Base-by-base conservation (phyloP, 163 green algal genomes). In the Chloromonas sp. region DNA sequence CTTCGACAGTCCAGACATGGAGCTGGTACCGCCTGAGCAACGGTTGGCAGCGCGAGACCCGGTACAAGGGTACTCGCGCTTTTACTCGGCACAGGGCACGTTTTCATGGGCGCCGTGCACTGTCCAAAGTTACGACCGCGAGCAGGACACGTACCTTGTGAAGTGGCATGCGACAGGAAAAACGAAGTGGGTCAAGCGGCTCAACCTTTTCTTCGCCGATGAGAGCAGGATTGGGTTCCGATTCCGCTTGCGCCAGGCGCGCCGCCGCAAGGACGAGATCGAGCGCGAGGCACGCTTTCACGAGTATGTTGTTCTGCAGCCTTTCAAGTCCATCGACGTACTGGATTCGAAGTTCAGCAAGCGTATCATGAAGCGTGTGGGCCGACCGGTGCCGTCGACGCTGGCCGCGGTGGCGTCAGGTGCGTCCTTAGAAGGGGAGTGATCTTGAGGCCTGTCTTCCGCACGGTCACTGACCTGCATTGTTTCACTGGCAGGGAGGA, bases 211-310 rank as follows among this genome's bases (percentile, higher is more conserved):
- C 2, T 90, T 94, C 61, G 71, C 85, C 14, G 78, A 89, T 80
- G 91, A 94, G 86, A 90, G 85, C 85, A 71, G 81, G 11, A 70
- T 82, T 2, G 87, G 84, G 3, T 94, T 94, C 84, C 78, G 82
- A n/a, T 89, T 89, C 80, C 60, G 87, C 8, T 71, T 90, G 60
- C 58, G 71, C 11, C 78, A 85, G 78, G 90, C 90, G 59, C 71
- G 88, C 78, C 87, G 88, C 13, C 85, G 88, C 2, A 85, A 86
- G 2, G 84, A 91, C 5, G 85, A 93, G 87, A 88, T 93, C 71
- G 92, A 95, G 88, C 62, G 77, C 0, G 90, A 94, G 86, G 92
- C 88, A 1, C 89, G 91, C 14, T 95, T 92, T 88, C 82, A 86
- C 3, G 83, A 91, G 83, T 95, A 93, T 74, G 87, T 95, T 5